A percentile compares a stretch with the other conserved stretches of the same genome.
These are phyloP conservation scores for Thelephora ganbajun DNA, from an alignment of 768 basidiomycete species.

Conservation along the genomic window DNA sequence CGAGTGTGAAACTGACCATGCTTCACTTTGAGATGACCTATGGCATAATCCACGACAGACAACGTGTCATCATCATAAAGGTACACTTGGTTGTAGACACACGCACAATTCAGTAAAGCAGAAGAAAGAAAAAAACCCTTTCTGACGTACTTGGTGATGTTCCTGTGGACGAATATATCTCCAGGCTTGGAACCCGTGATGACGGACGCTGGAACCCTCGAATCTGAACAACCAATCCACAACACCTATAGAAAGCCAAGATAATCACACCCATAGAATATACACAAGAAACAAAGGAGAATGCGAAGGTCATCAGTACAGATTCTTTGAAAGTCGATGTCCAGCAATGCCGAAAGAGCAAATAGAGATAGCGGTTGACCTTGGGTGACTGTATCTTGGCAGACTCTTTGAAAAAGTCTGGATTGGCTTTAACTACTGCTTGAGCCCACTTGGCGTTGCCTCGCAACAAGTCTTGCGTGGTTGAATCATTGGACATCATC, in stretches of 20 bases:
- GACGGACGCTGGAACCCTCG: slow-evolving; percentile 71
- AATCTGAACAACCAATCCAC: slow-evolving; percentile 79
- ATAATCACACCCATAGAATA: too few species aligned
- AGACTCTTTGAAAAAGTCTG: slow-evolving; percentile 46
- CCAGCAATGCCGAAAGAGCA: too few species aligned
- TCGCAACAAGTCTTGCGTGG: slow-evolving; percentile 18
- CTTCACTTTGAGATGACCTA: slow-evolving; percentile 54
- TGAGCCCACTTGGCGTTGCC: slow-evolving; percentile 60
- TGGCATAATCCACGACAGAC: slow-evolving; percentile 63
- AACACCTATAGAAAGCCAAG: slow-evolving; percentile 30
- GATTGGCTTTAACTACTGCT: slow-evolving; percentile 37
- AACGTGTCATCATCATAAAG: slow-evolving; percentile 55
- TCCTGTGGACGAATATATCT: slow-evolving; percentile 72
- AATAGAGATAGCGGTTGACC: slow-evolving; percentile 21
- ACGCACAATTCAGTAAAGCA: too few species aligned
- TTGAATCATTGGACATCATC: too few species aligned
- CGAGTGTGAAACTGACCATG: slow-evolving; percentile 46
- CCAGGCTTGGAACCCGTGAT: slow-evolving; percentile 59
- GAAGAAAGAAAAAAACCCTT: neutral
- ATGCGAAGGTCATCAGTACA: too few species aligned
- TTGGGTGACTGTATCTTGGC: slow-evolving; percentile 58
- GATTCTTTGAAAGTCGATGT: too few species aligned
- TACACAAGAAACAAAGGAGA: too few species aligned
- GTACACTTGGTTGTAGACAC: slow-evolving; percentile 50
- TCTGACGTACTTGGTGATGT: slow-evolving; percentile 67